Percentiles rank a stretch among this genome's conserved stretches.
These are phyloP conservation scores for Penicillium sp. DNA, from an alignment of 2,329 filamentous ascomycete species.

Conservation along the genomic window DNA sequence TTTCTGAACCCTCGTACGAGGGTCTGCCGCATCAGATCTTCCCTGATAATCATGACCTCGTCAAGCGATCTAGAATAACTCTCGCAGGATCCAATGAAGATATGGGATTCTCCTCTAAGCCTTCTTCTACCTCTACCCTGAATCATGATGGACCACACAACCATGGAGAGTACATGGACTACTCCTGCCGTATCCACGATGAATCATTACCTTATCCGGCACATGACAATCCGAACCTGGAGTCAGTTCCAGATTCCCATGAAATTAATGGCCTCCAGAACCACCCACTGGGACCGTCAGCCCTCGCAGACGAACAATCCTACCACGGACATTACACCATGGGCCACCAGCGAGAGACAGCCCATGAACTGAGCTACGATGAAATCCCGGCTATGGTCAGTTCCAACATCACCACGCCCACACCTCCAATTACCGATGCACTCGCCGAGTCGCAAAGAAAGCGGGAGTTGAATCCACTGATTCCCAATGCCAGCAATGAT, in stretches of 20 bases:
- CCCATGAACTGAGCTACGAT: not conserved
- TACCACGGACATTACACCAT: not conserved
- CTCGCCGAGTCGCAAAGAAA: not conserved
- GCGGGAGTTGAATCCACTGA: not conserved
- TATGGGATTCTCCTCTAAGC: slow-evolving; percentile 15
- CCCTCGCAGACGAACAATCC: not conserved
- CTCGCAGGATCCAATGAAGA: slow-evolving; percentile 21
- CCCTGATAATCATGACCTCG: slow-evolving; percentile 13
- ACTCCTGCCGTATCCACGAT: not conserved
- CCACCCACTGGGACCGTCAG: not conserved
- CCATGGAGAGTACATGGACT: slow-evolving; percentile 9
- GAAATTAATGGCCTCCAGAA: slow-evolving; percentile 1
- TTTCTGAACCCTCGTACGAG: slow-evolving; percentile 1
- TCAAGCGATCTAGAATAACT: slow-evolving; percentile 21
- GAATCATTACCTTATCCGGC: slow-evolving; percentile 7
- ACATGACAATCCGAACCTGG: not conserved
- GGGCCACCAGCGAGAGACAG: not conserved
- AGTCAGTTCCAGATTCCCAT: slow-evolving; percentile 4
- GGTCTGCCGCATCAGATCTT: slow-evolving; percentile 11
- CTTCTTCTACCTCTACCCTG: slow-evolving; percentile 22
- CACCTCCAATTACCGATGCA: not conserved
- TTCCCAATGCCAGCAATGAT: not conserved
- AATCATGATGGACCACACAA: slow-evolving; percentile 17
- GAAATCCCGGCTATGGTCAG: too few species aligned
- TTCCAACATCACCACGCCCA: not conserved